Conservation (phyloP, 805 yeast genomes). For the Starmerella scarabaei region DNA sequence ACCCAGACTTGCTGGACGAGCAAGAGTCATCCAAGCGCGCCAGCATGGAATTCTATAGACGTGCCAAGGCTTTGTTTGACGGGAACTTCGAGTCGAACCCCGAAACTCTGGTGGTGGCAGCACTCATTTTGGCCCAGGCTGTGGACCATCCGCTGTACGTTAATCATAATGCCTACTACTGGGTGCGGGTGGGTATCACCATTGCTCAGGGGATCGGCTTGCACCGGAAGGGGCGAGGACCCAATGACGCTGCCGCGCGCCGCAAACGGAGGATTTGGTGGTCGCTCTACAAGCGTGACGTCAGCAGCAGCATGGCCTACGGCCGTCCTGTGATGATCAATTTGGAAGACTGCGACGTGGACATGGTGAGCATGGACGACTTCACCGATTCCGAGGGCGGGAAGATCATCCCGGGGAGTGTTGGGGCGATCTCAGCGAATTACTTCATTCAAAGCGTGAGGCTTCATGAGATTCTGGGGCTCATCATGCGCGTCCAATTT, state of each 20-base stretch:
- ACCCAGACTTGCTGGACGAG: conserved; percentile 39
- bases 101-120: conserved; percentile 45
- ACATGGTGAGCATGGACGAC: conserved; percentile 56
- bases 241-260: conserved; percentile 18
- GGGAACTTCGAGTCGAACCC: conserved; percentile 56
- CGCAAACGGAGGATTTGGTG: conserved; percentile 52
- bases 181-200: conserved; percentile 57
- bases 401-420: conserved; percentile 31
- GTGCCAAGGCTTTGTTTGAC: conserved; percentile 66
- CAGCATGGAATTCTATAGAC: conserved; percentile 45
- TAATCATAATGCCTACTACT: conserved; percentile 50
- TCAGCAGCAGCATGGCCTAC: conserved; percentile 55
- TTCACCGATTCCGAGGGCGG: conserved; percentile 26
- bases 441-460: conserved; percentile 52
- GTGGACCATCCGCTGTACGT: conserved; percentile 67
- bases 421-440: conserved; percentile 28
- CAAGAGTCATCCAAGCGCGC: conserved; percentile 38
- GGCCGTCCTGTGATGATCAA: conserved; percentile 61
- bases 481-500: conserved; percentile 54
- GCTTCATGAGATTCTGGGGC: conserved; percentile 58
- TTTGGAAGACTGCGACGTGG: conserved; percentile 61
- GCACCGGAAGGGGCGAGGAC: conserved; percentile 33
- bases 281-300: conserved; percentile 59
- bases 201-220: conserved; percentile 67
- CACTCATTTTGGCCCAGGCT: conserved; percentile 49